phyloP scores from a whole-genome alignment of 2,329 filamentous ascomycete species.

The Cylindrodendrum hubeiense region DNA sequence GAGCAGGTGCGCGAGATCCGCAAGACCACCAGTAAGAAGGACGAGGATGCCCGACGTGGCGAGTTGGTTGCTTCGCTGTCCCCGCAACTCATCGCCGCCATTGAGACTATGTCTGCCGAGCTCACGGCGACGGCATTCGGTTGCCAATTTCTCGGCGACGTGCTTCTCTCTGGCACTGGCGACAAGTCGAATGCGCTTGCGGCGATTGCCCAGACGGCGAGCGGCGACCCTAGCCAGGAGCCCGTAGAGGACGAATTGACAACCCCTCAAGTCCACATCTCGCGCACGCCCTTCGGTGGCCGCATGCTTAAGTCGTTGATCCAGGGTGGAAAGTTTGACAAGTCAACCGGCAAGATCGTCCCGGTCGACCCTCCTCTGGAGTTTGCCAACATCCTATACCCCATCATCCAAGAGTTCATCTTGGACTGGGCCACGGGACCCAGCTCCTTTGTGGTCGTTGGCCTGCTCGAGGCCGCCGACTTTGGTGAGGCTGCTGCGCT shows the following conservation, averaged over 20 bases:
- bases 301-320: conserved; percentile 93
- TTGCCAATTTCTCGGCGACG: conserved; percentile 86
- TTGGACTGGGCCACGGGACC: conserved; percentile 88
- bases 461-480: conserved; percentile 79
- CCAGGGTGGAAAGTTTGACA: conserved; percentile 88
- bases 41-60: conserved; percentile 78
- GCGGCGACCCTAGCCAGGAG: conserved; percentile 63
- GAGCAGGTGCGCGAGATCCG: conserved; percentile 84
- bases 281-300: conserved; percentile 73
- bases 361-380: conserved; percentile 80
- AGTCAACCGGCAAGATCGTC: conserved; percentile 76
- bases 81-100: conserved; percentile 79
- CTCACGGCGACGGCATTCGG: conserved; percentile 84
- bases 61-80: conserved; percentile 84
- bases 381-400: conserved; percentile 87
- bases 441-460: conserved; percentile 88
- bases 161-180: conserved; percentile 80
- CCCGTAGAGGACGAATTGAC: conserved; percentile 56
- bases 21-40: conserved; percentile 91
- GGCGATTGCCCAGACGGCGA: conserved; percentile 75
- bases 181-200: conserved; percentile 82
- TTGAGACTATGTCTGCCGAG: conserved; percentile 75
- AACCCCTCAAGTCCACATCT: conserved; percentile 64
- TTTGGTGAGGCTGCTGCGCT: conserved; percentile 77
- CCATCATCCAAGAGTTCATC: conserved; percentile 79